phyloP scores from a whole-genome alignment of 352 stramenopile species.

The Phytopythium mirpurense region DNA sequence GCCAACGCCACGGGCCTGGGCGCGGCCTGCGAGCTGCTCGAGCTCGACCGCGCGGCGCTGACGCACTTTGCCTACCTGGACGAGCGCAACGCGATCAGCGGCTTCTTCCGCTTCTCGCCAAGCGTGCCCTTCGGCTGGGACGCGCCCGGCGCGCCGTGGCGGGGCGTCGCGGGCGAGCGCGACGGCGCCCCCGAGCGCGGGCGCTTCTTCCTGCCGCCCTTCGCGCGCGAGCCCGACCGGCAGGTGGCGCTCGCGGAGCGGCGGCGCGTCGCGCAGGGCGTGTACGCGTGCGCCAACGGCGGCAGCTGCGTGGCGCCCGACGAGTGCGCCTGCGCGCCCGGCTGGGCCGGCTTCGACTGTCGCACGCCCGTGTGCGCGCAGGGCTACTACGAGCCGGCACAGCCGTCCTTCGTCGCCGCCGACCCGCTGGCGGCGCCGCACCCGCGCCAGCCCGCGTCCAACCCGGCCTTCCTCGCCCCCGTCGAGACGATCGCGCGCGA shows the following conservation, averaged over 20 bases:
- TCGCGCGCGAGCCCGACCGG: constrained; percentile 55
- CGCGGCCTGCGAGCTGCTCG: constrained; percentile 75
- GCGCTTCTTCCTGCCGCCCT: constrained; percentile 57
- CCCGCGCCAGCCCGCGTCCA: constrained; percentile 47
- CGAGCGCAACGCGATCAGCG: constrained; percentile 64
- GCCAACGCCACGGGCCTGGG: constrained; percentile 1
- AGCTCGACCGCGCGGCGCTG: constrained; percentile 75
- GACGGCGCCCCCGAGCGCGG: constrained; percentile 10
- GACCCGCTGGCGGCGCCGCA: constrained; percentile 44
- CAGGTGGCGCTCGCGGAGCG: constrained; percentile 90
- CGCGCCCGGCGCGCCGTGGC: constrained; percentile 52
- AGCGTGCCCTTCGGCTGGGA: constrained; percentile 82
- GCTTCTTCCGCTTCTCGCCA: constrained; percentile 81
- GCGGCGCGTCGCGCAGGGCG: constrained; percentile 83
- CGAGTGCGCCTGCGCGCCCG: constrained; percentile 87
- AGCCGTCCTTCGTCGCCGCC: constrained; percentile 73
- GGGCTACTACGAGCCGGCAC: constrained; percentile 88
- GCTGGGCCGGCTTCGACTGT: constrained; percentile 97
- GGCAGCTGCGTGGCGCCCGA: constrained; percentile 89
- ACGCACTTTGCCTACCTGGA: constrained; percentile 88
- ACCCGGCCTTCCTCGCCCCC: constrained; percentile 47
- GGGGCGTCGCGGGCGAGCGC: constrained; percentile 29
- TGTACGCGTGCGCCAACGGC: constrained; percentile 94
- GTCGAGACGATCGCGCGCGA: constrained; percentile 60
- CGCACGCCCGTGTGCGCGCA: constrained; percentile 91